Base-by-base conservation (phyloP, 1,284 basidiomycete genomes). In the Moniliella sp. region DNA sequence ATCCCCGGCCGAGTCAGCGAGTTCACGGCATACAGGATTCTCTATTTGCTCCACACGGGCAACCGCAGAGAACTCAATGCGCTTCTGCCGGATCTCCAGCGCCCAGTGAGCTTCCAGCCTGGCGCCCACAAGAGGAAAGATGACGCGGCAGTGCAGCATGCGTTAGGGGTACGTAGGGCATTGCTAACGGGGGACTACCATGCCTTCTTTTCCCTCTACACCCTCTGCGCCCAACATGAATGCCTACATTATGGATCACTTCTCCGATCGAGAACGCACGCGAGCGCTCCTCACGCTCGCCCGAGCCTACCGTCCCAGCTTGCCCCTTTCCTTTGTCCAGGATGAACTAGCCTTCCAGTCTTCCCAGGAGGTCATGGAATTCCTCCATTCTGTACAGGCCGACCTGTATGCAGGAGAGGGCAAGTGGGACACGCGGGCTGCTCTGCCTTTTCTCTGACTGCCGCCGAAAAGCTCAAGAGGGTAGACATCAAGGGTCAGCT, bases 161-260 rank as follows among this genome's bases (percentile, higher is more conserved):
- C 91, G 27, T 69, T 97, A 39, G 67, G 69, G 33, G 83, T 94
- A 35, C 81, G 86, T 54, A 73, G 78, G 21, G 78, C 84, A 15
- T 63, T 86, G 38, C 74, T 83, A 28, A 79, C 79, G 58, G 82
- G 80, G 55, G 97, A 97, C 62, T 97, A 94, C 63, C 77, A 81
- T 63, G 69, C 73, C 29, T 73, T 99, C 48, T 97, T 94, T 66
- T 70, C 73, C 42, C 66, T 86, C 31, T 97, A 82, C 63, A 51
- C 72, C 45, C n/a, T 68, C 69, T 38, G 80, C 83, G 27, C 86
- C 86, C 26, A 88, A 88, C 60, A 94, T 97, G 91, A 82, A 83
- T 31, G 84, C 74, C 35, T 94, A 94, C 62, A 83, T 99, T 56
- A 91, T 97, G 81, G 88, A 97, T 63, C 84, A 94, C 62, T 93